A percentile compares a stretch with the other conserved stretches of the same genome.
phyloP scores from a whole-genome alignment of 441 rosid species.

The Erysimum pusillum region DNA sequence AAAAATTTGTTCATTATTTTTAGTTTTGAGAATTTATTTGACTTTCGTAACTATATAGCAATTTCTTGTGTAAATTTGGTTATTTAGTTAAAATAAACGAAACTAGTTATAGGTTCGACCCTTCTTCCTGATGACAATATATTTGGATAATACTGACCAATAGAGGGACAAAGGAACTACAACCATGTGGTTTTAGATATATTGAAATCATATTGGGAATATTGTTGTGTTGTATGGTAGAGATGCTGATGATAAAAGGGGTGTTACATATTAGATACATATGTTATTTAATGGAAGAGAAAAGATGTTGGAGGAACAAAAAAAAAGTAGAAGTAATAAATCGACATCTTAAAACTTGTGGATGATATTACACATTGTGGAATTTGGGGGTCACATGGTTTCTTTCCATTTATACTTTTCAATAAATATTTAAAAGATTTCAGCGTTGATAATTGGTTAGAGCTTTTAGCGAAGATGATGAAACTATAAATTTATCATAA shows the following conservation, averaged over 20 bases:
- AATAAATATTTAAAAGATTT: too few relatives aligned
- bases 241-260: slow-evolving; percentile 1
- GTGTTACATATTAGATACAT: neutral
- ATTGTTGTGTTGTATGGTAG: slow-evolving; percentile 1
- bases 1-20: too few relatives aligned
- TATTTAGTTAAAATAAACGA: neutral
- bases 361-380: slow-evolving; percentile 28
- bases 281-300: neutral
- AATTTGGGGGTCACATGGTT: slow-evolving; percentile 40
- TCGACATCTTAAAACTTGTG: slow-evolving; percentile 41
- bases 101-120: neutral
- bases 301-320: slow-evolving; percentile 6
- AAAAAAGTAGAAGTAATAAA: slow-evolving; percentile 26
- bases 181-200: slow-evolving; percentile 2
- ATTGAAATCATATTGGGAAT: neutral
- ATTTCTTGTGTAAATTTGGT: too few relatives aligned
- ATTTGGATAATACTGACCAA: neutral
- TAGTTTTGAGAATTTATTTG: too few relatives aligned
- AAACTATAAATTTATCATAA: too few relatives aligned
- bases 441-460: too few relatives aligned
- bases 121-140: neutral
- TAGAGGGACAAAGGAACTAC: neutral
- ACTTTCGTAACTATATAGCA: too few relatives aligned
- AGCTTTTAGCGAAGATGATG: too few relatives aligned
- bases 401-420: neutral